Conservation (phyloP, 202 grass and related monocot species). For the Thinopyrum obtusiflorum region DNA sequence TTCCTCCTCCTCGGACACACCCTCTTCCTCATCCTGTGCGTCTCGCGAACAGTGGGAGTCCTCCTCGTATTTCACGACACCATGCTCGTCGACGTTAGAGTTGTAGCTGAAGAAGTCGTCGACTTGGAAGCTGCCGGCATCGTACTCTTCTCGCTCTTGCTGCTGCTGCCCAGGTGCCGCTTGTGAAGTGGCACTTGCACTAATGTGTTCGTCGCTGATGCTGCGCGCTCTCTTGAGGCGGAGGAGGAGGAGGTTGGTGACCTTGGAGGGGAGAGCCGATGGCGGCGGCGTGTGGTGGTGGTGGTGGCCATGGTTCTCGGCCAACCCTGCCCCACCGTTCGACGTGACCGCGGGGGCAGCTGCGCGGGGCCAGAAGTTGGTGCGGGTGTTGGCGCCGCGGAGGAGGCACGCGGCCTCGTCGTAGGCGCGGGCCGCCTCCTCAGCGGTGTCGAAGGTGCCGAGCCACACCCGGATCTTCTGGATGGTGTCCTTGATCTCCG, state of each 20-base stretch:
- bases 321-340: not conserved
- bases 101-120: conserved; percentile 35
- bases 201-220: not conserved
- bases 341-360: conserved; percentile 35
- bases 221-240: conserved; percentile 27
- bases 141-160: not conserved
- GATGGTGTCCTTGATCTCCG: conserved; percentile 93
- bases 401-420: conserved; percentile 82
- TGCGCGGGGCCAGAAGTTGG: conserved; percentile 39
- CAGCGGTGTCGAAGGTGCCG: conserved; percentile 74
- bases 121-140: not conserved
- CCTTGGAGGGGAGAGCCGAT: conserved; percentile 33
- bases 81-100: not conserved
- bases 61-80: conserved; percentile 6
- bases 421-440: conserved; percentile 75
- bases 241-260: conserved; percentile 24
- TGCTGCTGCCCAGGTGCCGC: not conserved
- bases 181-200: not conserved
- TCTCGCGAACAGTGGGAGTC: not conserved
- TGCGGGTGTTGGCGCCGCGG: conserved; percentile 47
- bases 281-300: not conserved
- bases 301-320: not conserved
- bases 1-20: not conserved
- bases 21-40: not conserved
- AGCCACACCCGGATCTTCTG: conserved; percentile 90